Percentiles rank a stretch among this genome's conserved stretches.
These are phyloP conservation scores for Fusarium xylarioides DNA, from an alignment of 2,329 filamentous ascomycete genomes.

Conservation along the genomic window DNA sequence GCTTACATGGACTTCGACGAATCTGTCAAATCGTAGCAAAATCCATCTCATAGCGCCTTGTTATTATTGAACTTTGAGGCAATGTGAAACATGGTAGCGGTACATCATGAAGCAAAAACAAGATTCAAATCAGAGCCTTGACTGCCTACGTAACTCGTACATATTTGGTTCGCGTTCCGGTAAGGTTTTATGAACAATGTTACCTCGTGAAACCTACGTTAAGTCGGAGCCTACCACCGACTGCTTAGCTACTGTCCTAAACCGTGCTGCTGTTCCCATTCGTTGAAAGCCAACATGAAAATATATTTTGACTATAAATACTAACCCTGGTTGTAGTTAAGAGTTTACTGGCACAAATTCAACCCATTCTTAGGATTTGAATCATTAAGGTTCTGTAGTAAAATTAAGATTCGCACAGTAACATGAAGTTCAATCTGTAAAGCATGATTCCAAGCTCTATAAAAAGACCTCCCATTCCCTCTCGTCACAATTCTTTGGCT, in stretches of 20 bases:
- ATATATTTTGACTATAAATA: background rate
- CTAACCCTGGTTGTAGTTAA: too few relatives aligned
- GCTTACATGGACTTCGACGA: background rate
- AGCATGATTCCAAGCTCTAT: background rate
- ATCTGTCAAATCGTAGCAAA: background rate
- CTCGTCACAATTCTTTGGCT: background rate
- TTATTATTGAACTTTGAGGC: background rate
- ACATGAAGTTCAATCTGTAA: background rate
- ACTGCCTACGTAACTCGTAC: too few relatives aligned
- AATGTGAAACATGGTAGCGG: background rate
- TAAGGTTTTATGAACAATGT: too few relatives aligned
- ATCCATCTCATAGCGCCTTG: background rate
- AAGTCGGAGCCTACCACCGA: background rate
- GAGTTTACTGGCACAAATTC: background rate
- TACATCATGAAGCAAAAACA: background rate
- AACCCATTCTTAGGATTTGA: background rate
- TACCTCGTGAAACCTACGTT: rapidly evolving
- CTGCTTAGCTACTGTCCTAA: rapidly evolving
- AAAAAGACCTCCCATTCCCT: background rate
- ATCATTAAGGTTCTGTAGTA: background rate
- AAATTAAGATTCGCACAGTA: background rate
- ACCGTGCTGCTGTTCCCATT: background rate
- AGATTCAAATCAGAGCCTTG: background rate
- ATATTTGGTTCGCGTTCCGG: too few relatives aligned
- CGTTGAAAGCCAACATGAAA: background rate